These are phyloP conservation scores for Ramicandelaber brevisporus DNA, from an alignment of 192 early-diverging fungal genomes.

Conservation along the genomic window DNA sequence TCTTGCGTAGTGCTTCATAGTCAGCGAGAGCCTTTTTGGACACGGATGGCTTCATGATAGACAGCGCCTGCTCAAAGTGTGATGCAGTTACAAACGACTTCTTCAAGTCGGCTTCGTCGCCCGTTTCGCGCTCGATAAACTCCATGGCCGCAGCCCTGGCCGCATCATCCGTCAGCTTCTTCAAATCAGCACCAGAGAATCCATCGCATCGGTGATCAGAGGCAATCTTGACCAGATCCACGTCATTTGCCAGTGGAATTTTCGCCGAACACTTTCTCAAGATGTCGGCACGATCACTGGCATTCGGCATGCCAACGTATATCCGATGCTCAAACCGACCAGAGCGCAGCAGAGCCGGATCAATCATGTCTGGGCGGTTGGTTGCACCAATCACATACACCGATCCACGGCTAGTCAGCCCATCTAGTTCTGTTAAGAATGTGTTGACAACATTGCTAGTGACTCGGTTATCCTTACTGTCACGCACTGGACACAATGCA, in stretches of 20 bases:
- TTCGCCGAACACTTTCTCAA: slow-evolving; percentile 48
- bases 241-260: slow-evolving; percentile 46
- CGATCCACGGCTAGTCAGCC: slow-evolving; percentile 60
- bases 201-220: slow-evolving; percentile 35
- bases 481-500: slow-evolving; percentile 72
- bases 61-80: slow-evolving; percentile 48
- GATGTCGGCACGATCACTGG: slow-evolving; percentile 59
- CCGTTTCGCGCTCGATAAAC: slow-evolving; percentile 10
- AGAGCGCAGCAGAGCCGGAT: slow-evolving; percentile 92
- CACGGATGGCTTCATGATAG: slow-evolving; percentile 44
- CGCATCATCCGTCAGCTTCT: slow-evolving; percentile 30
- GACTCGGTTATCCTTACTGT: slow-evolving; percentile 63
- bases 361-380: slow-evolving; percentile 92
- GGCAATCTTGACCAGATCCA: slow-evolving; percentile 24
- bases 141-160: slow-evolving; percentile 51
- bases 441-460: slow-evolving; percentile 93
- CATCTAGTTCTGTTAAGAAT: slow-evolving; percentile 87
- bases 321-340: slow-evolving; percentile 90
- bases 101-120: not conserved
- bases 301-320: slow-evolving; percentile 82
- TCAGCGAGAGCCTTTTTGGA: slow-evolving; percentile 9
- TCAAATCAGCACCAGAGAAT: slow-evolving; percentile 53
- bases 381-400: slow-evolving; percentile 97
- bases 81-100: not conserved
- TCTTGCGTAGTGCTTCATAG: slow-evolving; percentile 1